phyloP scores from a whole-genome alignment of 1,139 yeast genomes.

The Yamadazyma membranifaciens region DNA sequence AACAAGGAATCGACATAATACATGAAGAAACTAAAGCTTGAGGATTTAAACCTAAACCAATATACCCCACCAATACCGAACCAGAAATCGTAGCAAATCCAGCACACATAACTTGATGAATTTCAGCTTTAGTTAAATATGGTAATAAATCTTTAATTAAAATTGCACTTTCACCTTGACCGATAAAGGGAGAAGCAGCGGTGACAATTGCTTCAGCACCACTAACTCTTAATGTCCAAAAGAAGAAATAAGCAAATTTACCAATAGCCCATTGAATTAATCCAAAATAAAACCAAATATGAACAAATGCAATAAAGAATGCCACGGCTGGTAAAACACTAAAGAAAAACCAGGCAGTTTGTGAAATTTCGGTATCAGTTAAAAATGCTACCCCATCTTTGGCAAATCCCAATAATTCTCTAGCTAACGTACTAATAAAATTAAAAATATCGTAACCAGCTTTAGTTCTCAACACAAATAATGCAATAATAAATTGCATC shows the following conservation, averaged over 20 bases:
- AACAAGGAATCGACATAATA: constrained; percentile 71
- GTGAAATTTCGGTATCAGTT: constrained; percentile 40
- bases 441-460: constrained; percentile 64
- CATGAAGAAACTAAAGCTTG: constrained; percentile 67
- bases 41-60: constrained; percentile 62
- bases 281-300: constrained; percentile 61
- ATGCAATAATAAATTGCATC: constrained; percentile 60
- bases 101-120: constrained; percentile 64
- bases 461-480: constrained; percentile 60
- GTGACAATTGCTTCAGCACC: constrained; percentile 73
- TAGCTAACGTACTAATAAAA: constrained; percentile 59
- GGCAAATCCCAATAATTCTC: constrained; percentile 61
- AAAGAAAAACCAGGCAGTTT: constrained; percentile 51
- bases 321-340: constrained; percentile 62
- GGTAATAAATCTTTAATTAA: constrained; percentile 63
- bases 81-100: constrained; percentile 72
- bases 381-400: constrained; percentile 63
- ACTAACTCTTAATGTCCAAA: constrained; percentile 59
- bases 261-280: constrained; percentile 60
- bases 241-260: constrained; percentile 59
- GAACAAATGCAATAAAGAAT: constrained; percentile 64
- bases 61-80: constrained; percentile 63
- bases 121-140: constrained; percentile 59
- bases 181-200: constrained; percentile 69
- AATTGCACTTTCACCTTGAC: constrained; percentile 68